A percentile compares a stretch with the other conserved stretches of the same genome.
phyloP scores from a whole-genome alignment of 306 rosid genomes.

The Cicer pinnatifidum region DNA sequence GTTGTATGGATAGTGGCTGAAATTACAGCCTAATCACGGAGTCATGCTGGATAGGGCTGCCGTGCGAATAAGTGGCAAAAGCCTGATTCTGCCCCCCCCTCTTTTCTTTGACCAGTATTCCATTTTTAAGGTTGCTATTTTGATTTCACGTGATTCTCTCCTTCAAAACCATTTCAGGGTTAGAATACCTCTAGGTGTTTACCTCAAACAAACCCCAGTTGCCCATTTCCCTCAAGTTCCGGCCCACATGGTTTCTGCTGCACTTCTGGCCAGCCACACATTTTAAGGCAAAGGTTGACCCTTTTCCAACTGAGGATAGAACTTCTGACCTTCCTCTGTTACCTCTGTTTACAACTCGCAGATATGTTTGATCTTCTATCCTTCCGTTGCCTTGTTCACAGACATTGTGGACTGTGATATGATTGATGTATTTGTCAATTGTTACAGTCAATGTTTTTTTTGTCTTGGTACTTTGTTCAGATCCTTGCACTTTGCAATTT shows the following conservation, averaged over 20 bases:
- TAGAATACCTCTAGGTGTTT: neutral
- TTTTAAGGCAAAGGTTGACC: neutral
- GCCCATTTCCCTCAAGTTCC: neutral
- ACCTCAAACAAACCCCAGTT: neutral
- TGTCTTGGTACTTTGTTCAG: neutral
- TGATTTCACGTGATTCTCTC: constrained; percentile 1
- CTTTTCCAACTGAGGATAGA: neutral
- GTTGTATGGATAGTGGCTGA: neutral
- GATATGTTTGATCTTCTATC: neutral
- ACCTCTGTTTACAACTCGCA: neutral
- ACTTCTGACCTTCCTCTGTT: neutral
- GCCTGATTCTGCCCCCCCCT: constrained; percentile 1
- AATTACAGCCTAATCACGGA: neutral
- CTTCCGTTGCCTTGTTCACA: neutral
- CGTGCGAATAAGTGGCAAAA: neutral
- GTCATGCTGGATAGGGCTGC: neutral
- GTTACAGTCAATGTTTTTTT: neutral
- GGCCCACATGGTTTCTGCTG: neutral
- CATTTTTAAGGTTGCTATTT: neutral
- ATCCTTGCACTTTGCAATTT: no score
- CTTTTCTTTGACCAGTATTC: neutral
- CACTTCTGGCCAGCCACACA: neutral
- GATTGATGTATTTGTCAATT: neutral
- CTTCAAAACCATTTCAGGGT: neutral
- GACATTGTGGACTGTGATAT: neutral